phyloP scores from a whole-genome alignment of 2,329 filamentous ascomycete species.

The Alternaria angustiovoidea region DNA sequence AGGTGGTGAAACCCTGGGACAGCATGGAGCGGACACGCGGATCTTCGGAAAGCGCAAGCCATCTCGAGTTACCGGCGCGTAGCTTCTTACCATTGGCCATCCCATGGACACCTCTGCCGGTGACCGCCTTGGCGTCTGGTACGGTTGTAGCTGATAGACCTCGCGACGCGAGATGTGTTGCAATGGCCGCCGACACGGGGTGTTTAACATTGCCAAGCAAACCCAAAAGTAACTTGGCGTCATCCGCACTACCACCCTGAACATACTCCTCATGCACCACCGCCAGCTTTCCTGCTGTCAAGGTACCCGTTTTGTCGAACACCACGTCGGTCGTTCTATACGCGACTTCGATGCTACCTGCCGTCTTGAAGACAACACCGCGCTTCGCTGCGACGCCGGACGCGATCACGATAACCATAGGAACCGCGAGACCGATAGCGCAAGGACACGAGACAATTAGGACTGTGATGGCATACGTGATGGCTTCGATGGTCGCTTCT shows the following conservation, averaged over 20 bases:
- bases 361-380: conserved; percentile 76
- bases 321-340: conserved; percentile 71
- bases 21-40: conserved; percentile 53
- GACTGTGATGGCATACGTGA: conserved; percentile 76
- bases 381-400: conserved; percentile 69
- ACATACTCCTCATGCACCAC: conserved; percentile 46
- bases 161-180: conserved; percentile 50
- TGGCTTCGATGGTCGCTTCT: conserved; percentile 65
- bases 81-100: conserved; percentile 38
- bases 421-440: conserved; percentile 76
- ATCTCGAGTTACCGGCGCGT: conserved; percentile 59
- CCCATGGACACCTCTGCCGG: conserved; percentile 57
- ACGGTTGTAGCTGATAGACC: conserved; percentile 13
- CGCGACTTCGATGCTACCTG: conserved; percentile 68
- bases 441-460: conserved; percentile 83
- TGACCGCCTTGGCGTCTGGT: conserved; percentile 44
- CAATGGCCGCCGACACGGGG: conserved; percentile 61
- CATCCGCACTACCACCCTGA: conserved; percentile 4
- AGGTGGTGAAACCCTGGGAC: conserved; percentile 40
- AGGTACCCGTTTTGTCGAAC: conserved; percentile 82
- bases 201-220: conserved; percentile 58
- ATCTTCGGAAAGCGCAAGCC: conserved; percentile 55
- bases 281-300: conserved; percentile 66
- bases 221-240: conserved; percentile 31
- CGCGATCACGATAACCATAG: conserved; percentile 80